phyloP scores from a whole-genome alignment of 805 yeast species.

The Brettanomyces nanus region DNA sequence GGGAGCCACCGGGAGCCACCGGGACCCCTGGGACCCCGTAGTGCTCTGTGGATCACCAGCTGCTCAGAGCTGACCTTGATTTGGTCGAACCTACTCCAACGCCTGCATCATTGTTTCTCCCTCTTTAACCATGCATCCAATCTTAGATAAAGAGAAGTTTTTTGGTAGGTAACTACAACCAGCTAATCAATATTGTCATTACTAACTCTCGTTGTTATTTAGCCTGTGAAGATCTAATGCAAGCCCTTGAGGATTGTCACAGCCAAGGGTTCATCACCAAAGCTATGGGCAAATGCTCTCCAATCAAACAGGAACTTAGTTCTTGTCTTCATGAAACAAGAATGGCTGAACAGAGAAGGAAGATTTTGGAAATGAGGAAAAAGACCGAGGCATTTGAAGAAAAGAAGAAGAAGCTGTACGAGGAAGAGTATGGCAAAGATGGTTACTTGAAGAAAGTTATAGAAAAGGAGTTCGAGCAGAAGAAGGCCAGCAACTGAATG shows the following conservation, averaged over 20 bases:
- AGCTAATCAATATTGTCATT: background rate
- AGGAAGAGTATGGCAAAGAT: conserved; percentile 75
- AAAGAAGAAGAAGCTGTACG: conserved; percentile 55
- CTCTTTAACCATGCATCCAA: conserved; percentile 26
- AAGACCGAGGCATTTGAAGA: conserved; percentile 47
- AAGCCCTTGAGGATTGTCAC: conserved; percentile 87
- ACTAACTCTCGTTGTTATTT: background rate
- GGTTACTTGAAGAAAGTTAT: conserved; percentile 58
- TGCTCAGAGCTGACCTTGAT: too few relatives aligned
- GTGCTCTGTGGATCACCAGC: too few relatives aligned
- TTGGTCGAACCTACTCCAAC: too few relatives aligned
- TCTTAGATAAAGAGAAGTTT: conserved; percentile 17
- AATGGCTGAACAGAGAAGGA: conserved; percentile 49
- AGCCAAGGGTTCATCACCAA: conserved; percentile 56
- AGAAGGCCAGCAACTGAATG: too few relatives aligned
- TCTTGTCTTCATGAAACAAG: conserved; percentile 78
- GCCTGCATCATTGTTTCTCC: too few relatives aligned
- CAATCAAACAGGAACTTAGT: conserved; percentile 69
- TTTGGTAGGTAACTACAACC: background rate
- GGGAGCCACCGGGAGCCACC: too few relatives aligned
- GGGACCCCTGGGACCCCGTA: too few relatives aligned
- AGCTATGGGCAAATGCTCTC: conserved; percentile 78
- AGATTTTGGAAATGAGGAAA: conserved; percentile 43
- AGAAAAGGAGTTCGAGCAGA: conserved; percentile 39
- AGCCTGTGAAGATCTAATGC: conserved; percentile 76